Percentiles rank a stretch among this genome's conserved stretches.
Evolutionary conservation across 805 yeast genomes (phyloP).

Genomic region (Kodamaea restingae): DNA sequence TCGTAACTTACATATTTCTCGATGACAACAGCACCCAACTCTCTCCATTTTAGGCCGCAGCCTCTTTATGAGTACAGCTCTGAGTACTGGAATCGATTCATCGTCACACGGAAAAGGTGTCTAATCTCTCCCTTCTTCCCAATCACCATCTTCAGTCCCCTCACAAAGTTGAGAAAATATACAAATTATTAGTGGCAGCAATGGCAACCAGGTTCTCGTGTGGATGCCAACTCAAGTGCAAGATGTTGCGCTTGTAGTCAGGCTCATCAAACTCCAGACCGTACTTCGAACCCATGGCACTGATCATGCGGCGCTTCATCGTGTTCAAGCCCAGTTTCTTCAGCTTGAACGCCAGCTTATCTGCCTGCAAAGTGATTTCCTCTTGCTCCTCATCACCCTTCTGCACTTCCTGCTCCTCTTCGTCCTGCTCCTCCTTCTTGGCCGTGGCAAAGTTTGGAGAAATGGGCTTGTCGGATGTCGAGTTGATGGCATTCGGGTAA

Average conservation of each 20-base stretch:
- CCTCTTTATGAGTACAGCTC: too few relatives aligned
- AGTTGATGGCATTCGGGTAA: constrained; percentile 73
- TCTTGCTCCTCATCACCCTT: constrained; percentile 32
- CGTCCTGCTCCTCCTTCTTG: constrained; percentile 41
- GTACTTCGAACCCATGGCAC: constrained; percentile 42
- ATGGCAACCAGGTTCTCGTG: constrained; percentile 93
- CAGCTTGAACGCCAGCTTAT: constrained; percentile 89
- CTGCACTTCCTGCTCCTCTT: constrained; percentile 21
- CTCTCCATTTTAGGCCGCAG: too few relatives aligned
- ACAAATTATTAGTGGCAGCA: constrained; percentile 95
- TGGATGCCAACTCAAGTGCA: constrained; percentile 99
- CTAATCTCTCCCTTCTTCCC: too few relatives aligned
- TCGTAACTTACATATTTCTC: neutral
- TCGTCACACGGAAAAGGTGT: too few relatives aligned
- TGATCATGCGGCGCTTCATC: constrained; percentile 49
- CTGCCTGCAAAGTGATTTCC: constrained; percentile 89
- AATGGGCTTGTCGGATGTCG: constrained; percentile 8
- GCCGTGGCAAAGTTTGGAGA: constrained; percentile 14
- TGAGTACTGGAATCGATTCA: too few relatives aligned
- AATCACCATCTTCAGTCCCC: too few relatives aligned
- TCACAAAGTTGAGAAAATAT: constrained; percentile 73
- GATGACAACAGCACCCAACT: neutral
- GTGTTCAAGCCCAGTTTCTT: constrained; percentile 50
- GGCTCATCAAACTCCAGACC: constrained; percentile 71
- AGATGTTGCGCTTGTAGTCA: constrained; percentile 90